These are phyloP conservation scores for Fusarium buharicum DNA, from an alignment of 2,329 filamentous ascomycete genomes.

Conservation along the genomic window DNA sequence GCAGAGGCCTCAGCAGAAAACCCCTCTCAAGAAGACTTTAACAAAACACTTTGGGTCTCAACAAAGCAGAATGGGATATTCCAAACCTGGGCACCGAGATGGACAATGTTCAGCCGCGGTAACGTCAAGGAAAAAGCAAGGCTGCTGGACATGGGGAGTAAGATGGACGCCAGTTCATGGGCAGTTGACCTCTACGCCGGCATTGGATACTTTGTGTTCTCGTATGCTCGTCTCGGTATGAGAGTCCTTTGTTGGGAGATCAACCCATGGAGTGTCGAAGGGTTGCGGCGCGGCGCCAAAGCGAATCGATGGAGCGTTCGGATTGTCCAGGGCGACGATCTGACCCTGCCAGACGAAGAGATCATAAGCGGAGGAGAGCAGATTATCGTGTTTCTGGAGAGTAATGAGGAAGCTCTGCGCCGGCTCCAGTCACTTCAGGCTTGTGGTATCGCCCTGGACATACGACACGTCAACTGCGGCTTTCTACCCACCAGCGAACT, in stretches of 20 bases:
- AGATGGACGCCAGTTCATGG: conserved; percentile 50
- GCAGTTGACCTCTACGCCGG: conserved; percentile 89
- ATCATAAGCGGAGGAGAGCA: conserved; percentile 58
- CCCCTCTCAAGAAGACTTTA: conserved; percentile 65
- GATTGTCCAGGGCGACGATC: conserved; percentile 59
- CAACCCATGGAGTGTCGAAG: conserved; percentile 89
- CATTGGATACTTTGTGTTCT: conserved; percentile 94
- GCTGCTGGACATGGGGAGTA: conserved; percentile 64
- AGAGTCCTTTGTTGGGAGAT: conserved; percentile 88
- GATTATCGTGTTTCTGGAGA: conserved; percentile 75
- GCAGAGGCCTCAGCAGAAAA: conserved; percentile 35
- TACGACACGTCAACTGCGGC: conserved; percentile 72
- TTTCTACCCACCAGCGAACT: conserved; percentile 67
- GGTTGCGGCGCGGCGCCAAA: conserved; percentile 77
- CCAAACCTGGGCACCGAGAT: conserved; percentile 87
- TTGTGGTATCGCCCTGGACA: conserved; percentile 49
- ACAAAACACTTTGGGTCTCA: conserved; percentile 78
- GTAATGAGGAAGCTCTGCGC: conserved; percentile 66
- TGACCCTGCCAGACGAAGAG: conserved; percentile 52
- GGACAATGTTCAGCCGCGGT: conserved; percentile 94
- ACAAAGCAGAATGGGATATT: conserved; percentile 81
- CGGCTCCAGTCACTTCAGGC: conserved; percentile 54
- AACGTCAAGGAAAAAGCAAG: conserved; percentile 91
- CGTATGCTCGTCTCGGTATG: conserved; percentile 77
- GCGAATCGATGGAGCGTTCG: conserved; percentile 73